Conservation (phyloP, 2,329 filamentous ascomycete species). For the Meredithiella fracta region DNA sequence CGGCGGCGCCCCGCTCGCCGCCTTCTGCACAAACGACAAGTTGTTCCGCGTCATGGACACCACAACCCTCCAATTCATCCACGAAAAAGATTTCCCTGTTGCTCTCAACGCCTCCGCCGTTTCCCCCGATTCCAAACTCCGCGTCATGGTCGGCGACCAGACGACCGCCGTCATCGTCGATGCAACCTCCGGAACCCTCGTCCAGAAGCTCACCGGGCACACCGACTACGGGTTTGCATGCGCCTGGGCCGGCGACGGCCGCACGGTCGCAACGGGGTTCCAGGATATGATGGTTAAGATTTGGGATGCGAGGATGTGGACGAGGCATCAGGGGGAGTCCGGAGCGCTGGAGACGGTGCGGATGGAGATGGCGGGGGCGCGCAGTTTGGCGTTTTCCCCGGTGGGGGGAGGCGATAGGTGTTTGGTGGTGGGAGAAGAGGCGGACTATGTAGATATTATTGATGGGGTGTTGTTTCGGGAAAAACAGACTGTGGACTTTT, state of each 20-base stretch:
- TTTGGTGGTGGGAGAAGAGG: constrained; percentile 58
- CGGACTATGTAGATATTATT: constrained; percentile 56
- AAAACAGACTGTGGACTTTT: constrained; percentile 57
- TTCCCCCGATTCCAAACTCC: constrained; percentile 54
- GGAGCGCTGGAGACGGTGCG: constrained; percentile 36
- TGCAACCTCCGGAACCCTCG: constrained; percentile 45
- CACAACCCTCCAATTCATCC: constrained; percentile 39
- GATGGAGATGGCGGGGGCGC: constrained; percentile 51
- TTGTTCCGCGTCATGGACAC: constrained; percentile 43
- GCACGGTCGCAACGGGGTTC: constrained; percentile 59
- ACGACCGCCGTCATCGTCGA: constrained; percentile 49
- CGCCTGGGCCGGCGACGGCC: constrained; percentile 64
- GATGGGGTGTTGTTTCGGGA: constrained; percentile 46
- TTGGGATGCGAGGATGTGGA: constrained; percentile 61
- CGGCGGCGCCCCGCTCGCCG: constrained; percentile 35
- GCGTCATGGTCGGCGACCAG: constrained; percentile 56
- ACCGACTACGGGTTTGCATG: constrained; percentile 59
- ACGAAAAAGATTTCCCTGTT: constrained; percentile 35
- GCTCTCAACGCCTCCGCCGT: constrained; percentile 59
- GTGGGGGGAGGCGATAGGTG: constrained; percentile 49
- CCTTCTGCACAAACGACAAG: constrained; percentile 47
- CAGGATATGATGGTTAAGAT: constrained; percentile 59
- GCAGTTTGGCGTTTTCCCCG: constrained; percentile 56
- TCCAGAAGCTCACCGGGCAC: constrained; percentile 45
- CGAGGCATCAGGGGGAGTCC: constrained; percentile 31